Evolutionary conservation across 2,329 filamentous ascomycete species (phyloP).

Genomic region (Daldinia eschscholtzii): DNA sequence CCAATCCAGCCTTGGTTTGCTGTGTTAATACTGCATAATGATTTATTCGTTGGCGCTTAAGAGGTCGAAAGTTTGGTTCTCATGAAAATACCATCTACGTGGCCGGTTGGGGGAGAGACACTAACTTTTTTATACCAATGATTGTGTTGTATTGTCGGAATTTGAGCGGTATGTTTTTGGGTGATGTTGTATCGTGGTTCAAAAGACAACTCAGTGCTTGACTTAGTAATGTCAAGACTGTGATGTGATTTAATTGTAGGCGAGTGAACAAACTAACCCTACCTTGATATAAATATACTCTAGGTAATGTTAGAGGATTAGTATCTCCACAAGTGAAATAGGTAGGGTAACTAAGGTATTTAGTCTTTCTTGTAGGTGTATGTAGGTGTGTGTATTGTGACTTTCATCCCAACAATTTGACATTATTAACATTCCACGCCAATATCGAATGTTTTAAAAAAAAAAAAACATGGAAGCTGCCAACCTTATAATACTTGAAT

Average conservation of each 20-base stretch:
- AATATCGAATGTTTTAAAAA: neutral
- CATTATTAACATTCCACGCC: neutral
- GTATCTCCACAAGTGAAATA: conserved; percentile 1
- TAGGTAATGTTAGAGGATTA: too few species aligned
- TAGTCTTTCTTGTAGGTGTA: neutral
- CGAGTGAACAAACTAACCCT: neutral
- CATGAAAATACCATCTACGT: conserved; percentile 29
- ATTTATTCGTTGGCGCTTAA: conserved; percentile 30
- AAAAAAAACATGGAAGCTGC: neutral
- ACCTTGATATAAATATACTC: neutral
- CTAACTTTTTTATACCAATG: conserved; percentile 33
- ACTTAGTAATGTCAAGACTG: neutral
- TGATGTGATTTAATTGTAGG: neutral
- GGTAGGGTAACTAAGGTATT: neutral
- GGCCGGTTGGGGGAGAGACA: conserved; percentile 31
- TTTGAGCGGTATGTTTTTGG: conserved; percentile 6
- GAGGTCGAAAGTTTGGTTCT: conserved; percentile 19
- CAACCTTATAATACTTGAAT: neutral
- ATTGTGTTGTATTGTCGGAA: conserved; percentile 17
- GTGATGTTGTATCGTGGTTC: conserved; percentile 10
- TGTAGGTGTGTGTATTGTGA: neutral
- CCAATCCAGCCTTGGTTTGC: conserved; percentile 26
- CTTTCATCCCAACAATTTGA: neutral
- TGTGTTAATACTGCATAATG: conserved; percentile 27
- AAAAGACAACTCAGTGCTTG: conserved; percentile 16